Conservation (phyloP, 768 basidiomycete species). For the Cytidiella melzeri region DNA sequence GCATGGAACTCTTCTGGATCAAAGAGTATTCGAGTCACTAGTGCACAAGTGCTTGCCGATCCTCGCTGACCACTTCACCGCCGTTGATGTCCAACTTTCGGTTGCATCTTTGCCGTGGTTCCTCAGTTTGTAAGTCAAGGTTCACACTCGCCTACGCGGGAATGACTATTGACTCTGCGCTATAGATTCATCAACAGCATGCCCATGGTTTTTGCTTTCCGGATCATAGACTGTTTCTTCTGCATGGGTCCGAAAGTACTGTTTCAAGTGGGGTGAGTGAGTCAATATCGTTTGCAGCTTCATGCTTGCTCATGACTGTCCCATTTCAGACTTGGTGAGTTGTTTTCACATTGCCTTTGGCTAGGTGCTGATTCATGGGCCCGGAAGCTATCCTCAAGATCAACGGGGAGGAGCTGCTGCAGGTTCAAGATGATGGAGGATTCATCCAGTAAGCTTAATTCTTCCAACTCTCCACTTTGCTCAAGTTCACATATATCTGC, state of each 20-base stretch:
- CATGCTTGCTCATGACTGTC: not conserved
- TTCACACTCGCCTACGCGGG: conserved; percentile 13
- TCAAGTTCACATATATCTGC: not conserved
- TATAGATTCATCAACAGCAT: conserved; percentile 83
- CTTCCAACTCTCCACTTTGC: no score
- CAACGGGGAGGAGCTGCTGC: conserved; percentile 86
- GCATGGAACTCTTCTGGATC: conserved; percentile 98
- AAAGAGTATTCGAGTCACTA: conserved; percentile 93
- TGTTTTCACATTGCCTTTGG: conserved; percentile 15
- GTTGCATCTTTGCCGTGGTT: conserved; percentile 99
- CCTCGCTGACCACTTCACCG: conserved; percentile 88
- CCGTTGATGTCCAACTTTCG: conserved; percentile 91
- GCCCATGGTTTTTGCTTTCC: conserved; percentile 97
- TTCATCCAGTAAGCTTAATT: conserved; percentile 74
- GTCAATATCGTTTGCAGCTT: no score
- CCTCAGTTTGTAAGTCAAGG: conserved; percentile 75
- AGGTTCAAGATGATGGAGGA: conserved; percentile 94
- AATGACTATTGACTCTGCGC: not conserved
- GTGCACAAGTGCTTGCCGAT: conserved; percentile 86
- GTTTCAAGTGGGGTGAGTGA: conserved; percentile 92
- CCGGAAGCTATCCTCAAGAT: conserved; percentile 90
- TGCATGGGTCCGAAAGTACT: conserved; percentile 98
- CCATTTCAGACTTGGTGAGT: conserved; percentile 47
- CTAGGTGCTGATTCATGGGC: not conserved
- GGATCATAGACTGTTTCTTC: conserved; percentile 96